A percentile compares a stretch with the other conserved stretches of the same genome.
Conservation (phyloP, 352 stramenopile genomes). For the Nothophytophthora sp. region DNA sequence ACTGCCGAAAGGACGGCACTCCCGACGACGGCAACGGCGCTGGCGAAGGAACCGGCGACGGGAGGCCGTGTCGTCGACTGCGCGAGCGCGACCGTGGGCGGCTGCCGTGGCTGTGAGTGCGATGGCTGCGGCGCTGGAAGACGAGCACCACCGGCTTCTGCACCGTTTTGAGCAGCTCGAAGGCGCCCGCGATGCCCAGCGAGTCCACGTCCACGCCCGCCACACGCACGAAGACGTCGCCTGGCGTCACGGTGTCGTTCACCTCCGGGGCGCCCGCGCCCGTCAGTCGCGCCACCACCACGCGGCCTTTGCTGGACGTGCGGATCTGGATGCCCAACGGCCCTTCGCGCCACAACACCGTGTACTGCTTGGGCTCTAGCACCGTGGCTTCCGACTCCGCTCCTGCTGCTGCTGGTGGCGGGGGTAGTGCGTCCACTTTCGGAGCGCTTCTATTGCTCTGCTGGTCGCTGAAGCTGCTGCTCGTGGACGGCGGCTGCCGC, state of each 20-base stretch:
- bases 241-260: conserved; percentile 53
- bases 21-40: conserved; percentile 22
- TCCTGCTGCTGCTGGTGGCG: conserved; percentile 3
- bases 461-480: conserved; percentile 18
- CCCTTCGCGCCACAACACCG: conserved; percentile 72
- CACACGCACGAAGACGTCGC: conserved; percentile 79
- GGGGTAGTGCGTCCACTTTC: conserved; percentile 4
- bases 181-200: conserved; percentile 70
- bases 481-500: conserved; percentile 22
- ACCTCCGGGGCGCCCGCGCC: conserved; percentile 54
- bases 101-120: conserved; percentile 13
- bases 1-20: conserved; percentile 63
- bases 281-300: conserved; percentile 80
- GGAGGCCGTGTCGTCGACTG: conserved; percentile 11
- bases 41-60: conserved; percentile 8
- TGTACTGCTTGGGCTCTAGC: conserved; percentile 60
- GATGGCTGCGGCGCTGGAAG: conserved; percentile 54
- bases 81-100: conserved; percentile 14
- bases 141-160: conserved; percentile 82
- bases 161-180: conserved; percentile 77
- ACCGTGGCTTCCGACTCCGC: conserved; percentile 2
- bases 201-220: conserved; percentile 69
- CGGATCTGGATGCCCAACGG: conserved; percentile 86
- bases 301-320: conserved; percentile 50
- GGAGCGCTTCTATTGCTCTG: conserved; percentile 14